phyloP scores from a whole-genome alignment of 176 grass and related monocot species.

The Lolium rigidum region DNA sequence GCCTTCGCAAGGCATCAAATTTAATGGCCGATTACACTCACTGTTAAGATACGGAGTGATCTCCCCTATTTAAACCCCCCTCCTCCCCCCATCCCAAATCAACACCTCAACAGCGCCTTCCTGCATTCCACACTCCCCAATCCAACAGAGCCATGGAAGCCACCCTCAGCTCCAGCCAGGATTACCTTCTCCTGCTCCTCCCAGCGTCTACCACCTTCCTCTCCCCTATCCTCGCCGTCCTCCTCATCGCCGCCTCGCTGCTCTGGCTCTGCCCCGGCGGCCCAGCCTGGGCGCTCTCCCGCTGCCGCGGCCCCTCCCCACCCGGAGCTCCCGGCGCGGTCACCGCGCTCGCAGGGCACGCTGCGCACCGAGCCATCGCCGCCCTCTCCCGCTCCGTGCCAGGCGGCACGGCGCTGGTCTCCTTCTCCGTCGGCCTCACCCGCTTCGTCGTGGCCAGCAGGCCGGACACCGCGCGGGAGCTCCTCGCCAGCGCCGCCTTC shows the following conservation, averaged over 20 bases:
- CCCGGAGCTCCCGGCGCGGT: conserved; percentile 48
- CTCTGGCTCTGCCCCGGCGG: conserved; percentile 56
- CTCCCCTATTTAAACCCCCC: conserved; percentile 34
- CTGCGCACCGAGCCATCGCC: conserved; percentile 57
- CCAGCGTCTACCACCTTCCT: conserved; percentile 28
- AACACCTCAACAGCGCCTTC: background rate
- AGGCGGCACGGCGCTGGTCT: background rate
- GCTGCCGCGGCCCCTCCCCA: background rate
- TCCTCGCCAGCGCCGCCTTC: conserved; percentile 42
- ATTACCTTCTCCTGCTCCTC: conserved; percentile 45
- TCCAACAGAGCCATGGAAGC: conserved; percentile 37
- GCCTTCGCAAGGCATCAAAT: no score
- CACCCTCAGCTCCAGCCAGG: conserved; percentile 22
- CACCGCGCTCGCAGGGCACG: conserved; percentile 46
- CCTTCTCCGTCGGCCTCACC: conserved; percentile 47
- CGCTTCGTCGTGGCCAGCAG: conserved; percentile 42
- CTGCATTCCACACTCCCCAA: background rate
- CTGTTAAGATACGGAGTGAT: no score
- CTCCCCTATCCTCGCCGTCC: conserved; percentile 51
- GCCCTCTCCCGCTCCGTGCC: conserved; percentile 1
- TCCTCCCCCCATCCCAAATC: background rate
- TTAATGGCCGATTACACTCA: no score
- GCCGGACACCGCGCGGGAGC: conserved; percentile 40
- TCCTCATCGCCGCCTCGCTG: conserved; percentile 42
- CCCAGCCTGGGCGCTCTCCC: conserved; percentile 58